Percentiles rank a stretch among this genome's conserved stretches.
These are phyloP conservation scores for Hypoxylon sp. DNA, from an alignment of 2,329 filamentous ascomycete species.

Conservation along the genomic window DNA sequence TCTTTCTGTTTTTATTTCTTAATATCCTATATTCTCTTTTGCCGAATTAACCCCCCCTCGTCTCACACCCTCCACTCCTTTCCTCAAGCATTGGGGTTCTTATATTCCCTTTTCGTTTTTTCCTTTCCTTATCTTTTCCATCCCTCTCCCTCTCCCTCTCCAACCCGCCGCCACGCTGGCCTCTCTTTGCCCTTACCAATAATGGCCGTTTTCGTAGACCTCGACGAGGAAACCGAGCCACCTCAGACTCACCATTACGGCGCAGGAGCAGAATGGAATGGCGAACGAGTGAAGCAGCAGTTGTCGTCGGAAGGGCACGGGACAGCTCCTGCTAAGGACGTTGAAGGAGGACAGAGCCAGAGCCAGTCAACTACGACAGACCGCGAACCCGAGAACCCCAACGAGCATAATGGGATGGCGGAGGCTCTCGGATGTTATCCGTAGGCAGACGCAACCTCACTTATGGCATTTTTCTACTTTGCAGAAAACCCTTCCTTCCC, in stretches of 20 bases:
- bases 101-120: constrained; percentile 3
- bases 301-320: constrained; percentile 16
- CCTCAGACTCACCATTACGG: constrained; percentile 36
- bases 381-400: constrained; percentile 54
- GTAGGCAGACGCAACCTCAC: constrained; percentile 59
- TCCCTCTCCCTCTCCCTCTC: constrained; percentile 2
- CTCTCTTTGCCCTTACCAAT: constrained; percentile 15
- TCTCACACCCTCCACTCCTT: too few relatives aligned
- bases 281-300: constrained; percentile 28
- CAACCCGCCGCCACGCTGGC: constrained; percentile 10
- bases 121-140: constrained; percentile 7
- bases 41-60: too few relatives aligned
- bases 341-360: constrained; percentile 19
- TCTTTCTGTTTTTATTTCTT: too few relatives aligned
- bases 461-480: constrained; percentile 39
- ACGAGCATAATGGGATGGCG: constrained; percentile 68
- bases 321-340: constrained; percentile 1
- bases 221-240: constrained; percentile 46
- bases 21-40: constrained; percentile 15
- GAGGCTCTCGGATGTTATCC: constrained; percentile 73
- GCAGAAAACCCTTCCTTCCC: constrained; percentile 34
- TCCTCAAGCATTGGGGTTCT: not conserved
- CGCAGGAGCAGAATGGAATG: constrained; percentile 41
- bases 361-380: constrained; percentile 18
- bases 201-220: constrained; percentile 49